Conservation (phyloP, 1,284 basidiomycete genomes). For the Ceratobasidium sp. region DNA sequence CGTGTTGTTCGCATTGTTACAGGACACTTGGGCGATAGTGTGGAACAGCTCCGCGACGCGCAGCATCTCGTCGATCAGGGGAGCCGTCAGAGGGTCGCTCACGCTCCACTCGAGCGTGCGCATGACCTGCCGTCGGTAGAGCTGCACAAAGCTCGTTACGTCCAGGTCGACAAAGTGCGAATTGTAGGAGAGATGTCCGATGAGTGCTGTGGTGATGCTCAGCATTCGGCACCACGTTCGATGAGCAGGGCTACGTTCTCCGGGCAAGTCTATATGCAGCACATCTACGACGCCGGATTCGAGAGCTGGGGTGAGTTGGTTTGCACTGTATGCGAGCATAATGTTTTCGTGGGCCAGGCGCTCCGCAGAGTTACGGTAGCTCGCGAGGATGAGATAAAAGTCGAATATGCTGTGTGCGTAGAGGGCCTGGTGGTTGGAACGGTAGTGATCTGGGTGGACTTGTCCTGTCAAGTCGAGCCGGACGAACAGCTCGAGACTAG, state of each 20-base stretch:
- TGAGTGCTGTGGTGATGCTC: conserved; percentile 76
- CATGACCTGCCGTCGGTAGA: conserved; percentile 82
- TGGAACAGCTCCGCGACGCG: conserved; percentile 77
- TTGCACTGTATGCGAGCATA: conserved; percentile 82
- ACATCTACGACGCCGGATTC: conserved; percentile 77
- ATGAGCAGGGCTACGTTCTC: conserved; percentile 78
- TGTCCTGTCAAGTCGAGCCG: conserved; percentile 73
- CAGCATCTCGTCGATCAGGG: conserved; percentile 81
- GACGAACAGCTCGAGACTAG: conserved; percentile 76
- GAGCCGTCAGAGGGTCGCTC: conserved; percentile 71
- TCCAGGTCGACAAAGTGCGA: conserved; percentile 87
- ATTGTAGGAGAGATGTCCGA: conserved; percentile 64
- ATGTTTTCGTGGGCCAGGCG: conserved; percentile 84
- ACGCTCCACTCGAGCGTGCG: conserved; percentile 80
- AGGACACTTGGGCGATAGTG: conserved; percentile 58
- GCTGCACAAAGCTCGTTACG: conserved; percentile 82
- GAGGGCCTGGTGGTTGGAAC: conserved; percentile 56
- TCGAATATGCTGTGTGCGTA: conserved; percentile 78
- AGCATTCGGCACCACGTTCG: conserved; percentile 85
- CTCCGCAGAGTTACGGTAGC: conserved; percentile 78
- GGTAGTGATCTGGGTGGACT: conserved; percentile 59
- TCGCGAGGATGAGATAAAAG: conserved; percentile 87
- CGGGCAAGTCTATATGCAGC: conserved; percentile 68
- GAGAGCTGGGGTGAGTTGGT: conserved; percentile 75
- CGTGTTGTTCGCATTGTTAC: conserved; percentile 49